Percentiles rank a stretch among this genome's conserved stretches.
Evolutionary conservation across 805 yeast genomes (phyloP).

Genomic region (Kodamaea laetipori): DNA sequence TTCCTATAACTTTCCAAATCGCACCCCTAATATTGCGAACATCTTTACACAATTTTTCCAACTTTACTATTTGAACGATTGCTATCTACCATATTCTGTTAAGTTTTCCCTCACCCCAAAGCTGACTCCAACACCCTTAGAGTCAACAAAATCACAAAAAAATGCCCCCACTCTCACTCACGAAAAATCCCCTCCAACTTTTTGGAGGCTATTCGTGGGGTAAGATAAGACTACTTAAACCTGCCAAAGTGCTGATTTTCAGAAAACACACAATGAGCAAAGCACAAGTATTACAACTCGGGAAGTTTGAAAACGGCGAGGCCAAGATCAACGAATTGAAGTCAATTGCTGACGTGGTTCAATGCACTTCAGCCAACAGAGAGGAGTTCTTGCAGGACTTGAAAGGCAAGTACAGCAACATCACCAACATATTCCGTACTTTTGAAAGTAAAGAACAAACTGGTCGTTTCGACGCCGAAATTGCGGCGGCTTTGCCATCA

Average conservation of each 20-base stretch:
- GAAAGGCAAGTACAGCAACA: slow-evolving; percentile 45
- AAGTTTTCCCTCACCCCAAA: too few relatives aligned
- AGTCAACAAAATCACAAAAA: too few relatives aligned
- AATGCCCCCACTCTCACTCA: too few relatives aligned
- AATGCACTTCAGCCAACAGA: slow-evolving; percentile 37
- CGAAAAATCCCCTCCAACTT: too few relatives aligned
- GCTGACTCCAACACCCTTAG: too few relatives aligned
- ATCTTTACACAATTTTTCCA: too few relatives aligned
- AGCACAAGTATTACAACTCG: slow-evolving; percentile 52
- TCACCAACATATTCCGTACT: slow-evolving; percentile 52
- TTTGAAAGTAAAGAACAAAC: slow-evolving; percentile 53
- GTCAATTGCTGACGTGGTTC: slow-evolving; percentile 42
- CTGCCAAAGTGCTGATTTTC: not conserved
- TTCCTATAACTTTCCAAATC: too few relatives aligned
- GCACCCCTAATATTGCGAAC: too few relatives aligned
- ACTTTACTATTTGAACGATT: too few relatives aligned
- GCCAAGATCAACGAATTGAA: slow-evolving; percentile 64
- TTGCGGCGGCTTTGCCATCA: slow-evolving; percentile 55
- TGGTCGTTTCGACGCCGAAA: slow-evolving; percentile 67
- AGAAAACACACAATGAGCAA: slow-evolving; percentile 3
- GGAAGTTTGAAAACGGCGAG: slow-evolving; percentile 59
- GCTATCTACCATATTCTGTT: too few relatives aligned
- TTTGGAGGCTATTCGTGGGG: too few relatives aligned
- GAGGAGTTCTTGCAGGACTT: slow-evolving; percentile 46
- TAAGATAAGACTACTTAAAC: not conserved